phyloP scores from a whole-genome alignment of 805 yeast genomes.

The Isabelozyma gotoi region DNA sequence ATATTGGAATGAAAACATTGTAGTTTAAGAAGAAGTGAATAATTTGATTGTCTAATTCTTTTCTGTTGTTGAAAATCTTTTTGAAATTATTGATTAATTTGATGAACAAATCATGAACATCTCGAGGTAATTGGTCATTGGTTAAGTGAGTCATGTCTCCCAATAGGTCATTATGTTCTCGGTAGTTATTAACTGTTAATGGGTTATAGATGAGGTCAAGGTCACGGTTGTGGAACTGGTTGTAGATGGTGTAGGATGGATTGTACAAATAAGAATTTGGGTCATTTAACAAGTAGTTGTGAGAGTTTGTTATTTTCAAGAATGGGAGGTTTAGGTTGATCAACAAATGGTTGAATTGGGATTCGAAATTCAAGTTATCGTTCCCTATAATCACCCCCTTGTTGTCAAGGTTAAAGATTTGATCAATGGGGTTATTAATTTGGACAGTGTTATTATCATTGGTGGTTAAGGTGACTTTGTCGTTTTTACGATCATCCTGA shows the following conservation, averaged over 20 bases:
- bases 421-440: conserved; percentile 45
- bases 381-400: conserved; percentile 46
- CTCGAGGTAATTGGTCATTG: conserved; percentile 31
- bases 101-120: conserved; percentile 43
- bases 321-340: conserved; percentile 44
- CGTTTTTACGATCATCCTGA: conserved; percentile 2
- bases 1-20: conserved; percentile 53
- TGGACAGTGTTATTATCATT: conserved; percentile 14
- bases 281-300: conserved; percentile 40
- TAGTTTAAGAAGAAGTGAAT: conserved; percentile 51
- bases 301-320: conserved; percentile 43
- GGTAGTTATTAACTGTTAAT: conserved; percentile 25
- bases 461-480: conserved; percentile 5
- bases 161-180: conserved; percentile 14
- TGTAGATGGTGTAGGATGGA: conserved; percentile 36
- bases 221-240: conserved; percentile 35
- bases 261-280: conserved; percentile 43
- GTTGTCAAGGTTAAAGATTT: conserved; percentile 41
- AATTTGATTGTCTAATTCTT: conserved; percentile 47
- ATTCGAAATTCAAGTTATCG: conserved; percentile 45
- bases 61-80: conserved; percentile 34
- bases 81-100: conserved; percentile 45
- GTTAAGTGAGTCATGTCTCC: conserved; percentile 7
- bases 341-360: conserved; percentile 44
- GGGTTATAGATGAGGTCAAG: conserved; percentile 41